A percentile compares a stretch with the other conserved stretches of the same genome.
Evolutionary conservation across 768 basidiomycete species (phyloP).

Genomic region (Leccinum rimulosum): DNA sequence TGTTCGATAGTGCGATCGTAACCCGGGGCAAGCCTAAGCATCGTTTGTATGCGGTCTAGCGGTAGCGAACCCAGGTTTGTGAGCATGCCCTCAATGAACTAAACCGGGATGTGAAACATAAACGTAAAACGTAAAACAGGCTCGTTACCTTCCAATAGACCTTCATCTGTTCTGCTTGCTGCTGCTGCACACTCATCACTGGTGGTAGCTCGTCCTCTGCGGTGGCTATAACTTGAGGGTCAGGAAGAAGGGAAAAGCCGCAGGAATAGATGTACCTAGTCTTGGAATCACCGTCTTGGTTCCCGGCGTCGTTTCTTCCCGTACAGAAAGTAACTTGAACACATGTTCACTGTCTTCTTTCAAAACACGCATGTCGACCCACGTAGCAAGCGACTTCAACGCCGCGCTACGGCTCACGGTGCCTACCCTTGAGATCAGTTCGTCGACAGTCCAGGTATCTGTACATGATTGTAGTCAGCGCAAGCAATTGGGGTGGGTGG

Average conservation of each 20-base stretch:
- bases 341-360: constrained; percentile 60
- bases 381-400: constrained; percentile 74
- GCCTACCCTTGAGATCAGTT: constrained; percentile 62
- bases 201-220: constrained; percentile 48
- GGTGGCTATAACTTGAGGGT: constrained; percentile 18
- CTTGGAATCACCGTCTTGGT: constrained; percentile 21
- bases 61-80: constrained; percentile 78
- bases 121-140: neutral
- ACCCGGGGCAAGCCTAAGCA: constrained; percentile 80
- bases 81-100: constrained; percentile 93
- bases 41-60: constrained; percentile 81
- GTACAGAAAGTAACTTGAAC: constrained; percentile 65
- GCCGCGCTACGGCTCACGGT: constrained; percentile 61
- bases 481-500: neutral
- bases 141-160: constrained; percentile 78
- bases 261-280: constrained; percentile 19
- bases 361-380: constrained; percentile 81
- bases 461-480: neutral
- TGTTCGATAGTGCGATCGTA: constrained; percentile 83
- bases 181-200: constrained; percentile 60
- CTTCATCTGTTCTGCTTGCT: constrained; percentile 82
- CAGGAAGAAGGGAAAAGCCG: neutral
- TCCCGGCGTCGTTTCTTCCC: constrained; percentile 43
- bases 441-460: constrained; percentile 74
- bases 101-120: constrained; percentile 3